Evolutionary conservation across 1,284 basidiomycete species (phyloP), one percentile per base, ranked within the genome.

Genomic region (Cutaneotrichosporon sp.): DNA sequence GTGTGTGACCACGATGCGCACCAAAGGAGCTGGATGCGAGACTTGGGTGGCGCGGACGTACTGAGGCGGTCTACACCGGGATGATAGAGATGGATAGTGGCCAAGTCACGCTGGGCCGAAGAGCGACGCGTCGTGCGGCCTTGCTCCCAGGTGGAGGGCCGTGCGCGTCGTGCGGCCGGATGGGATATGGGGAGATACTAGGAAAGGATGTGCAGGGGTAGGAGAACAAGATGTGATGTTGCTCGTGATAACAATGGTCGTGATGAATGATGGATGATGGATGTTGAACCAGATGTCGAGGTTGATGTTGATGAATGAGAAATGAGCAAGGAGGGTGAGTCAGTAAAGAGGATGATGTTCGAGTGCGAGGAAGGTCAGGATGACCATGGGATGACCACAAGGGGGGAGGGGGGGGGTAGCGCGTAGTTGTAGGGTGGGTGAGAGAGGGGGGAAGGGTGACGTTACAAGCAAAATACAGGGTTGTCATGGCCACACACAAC

Each of bases 61-160:
- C 55, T 40, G 55, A 31, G 55, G 22, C 38, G 31, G 51, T 32
- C 31, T n/a, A 34, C 30, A 18, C 51, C 51, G 30, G 51, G 30
- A 34, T 56, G 46, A 31, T 5, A 36, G 13, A 22, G 34, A 21
- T 11, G 34, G 58, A 22, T 49, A 50, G n/a, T 18, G 38, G 31
- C 32, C 34, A 36, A n/a, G 38, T 42, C 55, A 26, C 55, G 55
- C 36, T 42, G 21, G 55, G 55, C 38, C 55, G 55, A 56, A 38
- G 38, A 30, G 57, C 46, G 57, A 47, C 51, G 51, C 53, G 60
- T 55, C 60, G 52, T 49, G 57, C 42, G 26, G 57, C 42, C 51
- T 53, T 31, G 51, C 51, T 53, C 55, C 55, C 36, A 22, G 26
- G 38, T 40, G 22, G 36, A 42, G 55, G 55, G 55, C 55, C 55